Percentiles rank a stretch among this genome's conserved stretches.
Evolutionary conservation across 2,329 filamentous ascomycete species (phyloP).

Genomic region (Parastagonospora nodorum): DNA sequence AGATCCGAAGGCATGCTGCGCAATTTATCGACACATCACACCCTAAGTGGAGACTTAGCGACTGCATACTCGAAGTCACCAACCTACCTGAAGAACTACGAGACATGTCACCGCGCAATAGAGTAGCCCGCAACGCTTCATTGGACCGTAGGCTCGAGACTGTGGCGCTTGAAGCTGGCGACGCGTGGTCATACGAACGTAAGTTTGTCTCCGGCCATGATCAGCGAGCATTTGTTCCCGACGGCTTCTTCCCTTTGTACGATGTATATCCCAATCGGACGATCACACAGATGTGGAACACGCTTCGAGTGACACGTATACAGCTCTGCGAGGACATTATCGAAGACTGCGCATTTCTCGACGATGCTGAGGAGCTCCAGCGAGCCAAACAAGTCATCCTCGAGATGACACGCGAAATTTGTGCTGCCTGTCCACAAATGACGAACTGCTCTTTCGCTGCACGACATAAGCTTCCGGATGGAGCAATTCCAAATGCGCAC

Average conservation of each 20-base stretch:
- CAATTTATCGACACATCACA: conserved; percentile 25
- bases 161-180: conserved; percentile 26
- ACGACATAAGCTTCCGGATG: conserved; percentile 16
- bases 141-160: conserved; percentile 30
- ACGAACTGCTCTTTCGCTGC: conserved; percentile 27
- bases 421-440: conserved; percentile 40
- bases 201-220: conserved; percentile 5
- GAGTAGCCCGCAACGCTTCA: conserved; percentile 16
- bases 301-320: conserved; percentile 37
- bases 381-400: conserved; percentile 23
- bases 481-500: neutral
- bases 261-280: conserved; percentile 36
- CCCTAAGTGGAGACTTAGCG: conserved; percentile 39
- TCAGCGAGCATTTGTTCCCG: conserved; percentile 3
- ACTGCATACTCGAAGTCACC: conserved; percentile 32
- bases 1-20: conserved; percentile 28
- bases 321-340: conserved; percentile 36
- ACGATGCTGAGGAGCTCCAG: conserved; percentile 1
- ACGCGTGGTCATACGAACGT: conserved; percentile 16
- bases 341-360: conserved; percentile 2
- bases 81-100: conserved; percentile 24
- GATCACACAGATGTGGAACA: conserved; percentile 40
- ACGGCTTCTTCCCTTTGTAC: conserved; percentile 21
- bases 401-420: conserved; percentile 34
- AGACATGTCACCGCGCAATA: neutral